Conservation (phyloP, 202 grass and related monocot genomes). For the Alloteropsis angusta region DNA sequence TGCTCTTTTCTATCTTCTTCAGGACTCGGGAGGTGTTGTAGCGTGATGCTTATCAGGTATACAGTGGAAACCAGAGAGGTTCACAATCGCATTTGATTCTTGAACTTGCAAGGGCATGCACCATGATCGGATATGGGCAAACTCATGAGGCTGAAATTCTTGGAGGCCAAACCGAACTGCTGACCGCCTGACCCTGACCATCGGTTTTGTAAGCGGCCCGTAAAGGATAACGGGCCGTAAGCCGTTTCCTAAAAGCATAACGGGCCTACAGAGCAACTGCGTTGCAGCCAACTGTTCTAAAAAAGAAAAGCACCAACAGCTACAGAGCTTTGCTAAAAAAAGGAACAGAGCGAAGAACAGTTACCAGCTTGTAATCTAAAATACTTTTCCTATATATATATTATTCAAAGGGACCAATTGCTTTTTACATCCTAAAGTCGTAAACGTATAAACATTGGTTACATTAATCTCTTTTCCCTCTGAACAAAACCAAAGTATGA, state of each 20-base stretch:
- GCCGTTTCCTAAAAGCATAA: background rate
- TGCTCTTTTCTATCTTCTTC: background rate
- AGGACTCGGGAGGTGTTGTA: background rate
- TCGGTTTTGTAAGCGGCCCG: background rate
- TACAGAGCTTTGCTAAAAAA: too few relatives aligned
- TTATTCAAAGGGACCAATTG: slow-evolving; percentile 17
- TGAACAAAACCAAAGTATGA: slow-evolving; percentile 33
- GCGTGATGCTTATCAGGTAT: background rate
- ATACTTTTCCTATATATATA: background rate
- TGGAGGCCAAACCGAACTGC: background rate
- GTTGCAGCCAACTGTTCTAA: background rate
- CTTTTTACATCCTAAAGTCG: slow-evolving; percentile 35
- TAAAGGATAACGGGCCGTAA: background rate
- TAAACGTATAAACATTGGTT: slow-evolving; percentile 37
- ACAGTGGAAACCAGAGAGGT: too few relatives aligned
- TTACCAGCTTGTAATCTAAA: background rate
- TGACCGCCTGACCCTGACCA: background rate
- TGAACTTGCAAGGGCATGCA: background rate
- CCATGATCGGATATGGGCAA: too few relatives aligned
- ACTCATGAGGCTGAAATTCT: background rate
- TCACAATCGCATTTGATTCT: background rate
- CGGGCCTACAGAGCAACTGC: background rate
- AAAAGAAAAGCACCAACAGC: too few relatives aligned
- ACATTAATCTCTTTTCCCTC: slow-evolving; percentile 20
- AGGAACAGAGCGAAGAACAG: too few relatives aligned